Percentiles rank a stretch among this genome's conserved stretches.
Conservation (phyloP, 1,139 yeast species). For the Zygosaccharomyces sapae region DNA sequence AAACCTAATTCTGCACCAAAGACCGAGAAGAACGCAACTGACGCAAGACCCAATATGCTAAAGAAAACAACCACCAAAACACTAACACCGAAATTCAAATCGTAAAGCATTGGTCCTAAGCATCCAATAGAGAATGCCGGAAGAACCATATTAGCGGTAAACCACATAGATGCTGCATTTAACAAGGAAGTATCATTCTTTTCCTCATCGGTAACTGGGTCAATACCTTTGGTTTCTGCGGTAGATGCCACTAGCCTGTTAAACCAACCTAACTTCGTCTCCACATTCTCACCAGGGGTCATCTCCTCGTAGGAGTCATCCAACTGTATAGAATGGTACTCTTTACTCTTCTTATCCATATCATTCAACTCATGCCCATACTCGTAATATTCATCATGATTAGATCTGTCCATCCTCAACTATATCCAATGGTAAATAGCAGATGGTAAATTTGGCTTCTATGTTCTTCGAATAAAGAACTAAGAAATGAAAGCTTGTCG, state of each 20-base stretch:
- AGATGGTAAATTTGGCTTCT: too few species aligned
- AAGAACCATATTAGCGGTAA: conserved; percentile 82
- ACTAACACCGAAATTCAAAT: conserved; percentile 62
- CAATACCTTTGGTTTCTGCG: conserved; percentile 47
- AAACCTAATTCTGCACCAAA: conserved; percentile 84
- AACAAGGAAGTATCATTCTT: conserved; percentile 52
- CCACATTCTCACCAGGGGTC: conserved; percentile 10
- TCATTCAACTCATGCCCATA: conserved; percentile 3
- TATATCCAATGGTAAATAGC: background rate
- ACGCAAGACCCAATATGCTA: conserved; percentile 61
- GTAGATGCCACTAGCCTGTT: conserved; percentile 37
- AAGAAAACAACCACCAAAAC: conserved; percentile 64
- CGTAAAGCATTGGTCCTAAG: conserved; percentile 54
- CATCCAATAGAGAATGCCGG: conserved; percentile 81
- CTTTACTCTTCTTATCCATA: conserved; percentile 43
- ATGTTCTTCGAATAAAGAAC: too few species aligned
- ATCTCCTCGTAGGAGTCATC: conserved; percentile 11
- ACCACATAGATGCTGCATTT: conserved; percentile 86
- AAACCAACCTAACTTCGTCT: conserved; percentile 26
- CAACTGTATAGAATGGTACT: conserved; percentile 1
- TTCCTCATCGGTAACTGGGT: conserved; percentile 44
- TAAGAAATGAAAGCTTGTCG: too few species aligned
- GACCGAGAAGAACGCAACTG: conserved; percentile 76
- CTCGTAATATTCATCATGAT: conserved; percentile 1
- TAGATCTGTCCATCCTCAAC: background rate